Conservation (phyloP, 2,329 filamentous ascomycete genomes). For the Coniella vitis region DNA sequence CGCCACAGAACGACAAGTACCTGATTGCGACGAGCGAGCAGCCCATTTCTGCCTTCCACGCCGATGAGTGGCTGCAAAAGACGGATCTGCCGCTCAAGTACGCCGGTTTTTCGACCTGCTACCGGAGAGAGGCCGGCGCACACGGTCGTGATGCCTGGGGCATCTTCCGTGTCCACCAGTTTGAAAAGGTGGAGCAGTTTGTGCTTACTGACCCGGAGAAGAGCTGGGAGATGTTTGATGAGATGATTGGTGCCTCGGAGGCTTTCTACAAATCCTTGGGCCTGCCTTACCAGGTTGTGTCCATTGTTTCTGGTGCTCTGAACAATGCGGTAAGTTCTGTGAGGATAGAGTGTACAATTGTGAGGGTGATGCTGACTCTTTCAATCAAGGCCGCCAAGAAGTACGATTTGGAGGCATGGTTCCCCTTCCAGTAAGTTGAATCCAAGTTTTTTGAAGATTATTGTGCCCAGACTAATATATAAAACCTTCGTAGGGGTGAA, state of each 20-base stretch:
- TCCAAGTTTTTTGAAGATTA: not conserved
- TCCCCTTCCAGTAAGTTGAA: conserved; percentile 62
- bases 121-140: conserved; percentile 88
- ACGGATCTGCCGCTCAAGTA: conserved; percentile 87
- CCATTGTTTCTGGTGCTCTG: conserved; percentile 91
- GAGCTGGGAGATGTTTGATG: conserved; percentile 87
- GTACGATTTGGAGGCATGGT: conserved; percentile 93
- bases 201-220: conserved; percentile 33
- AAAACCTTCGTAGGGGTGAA: conserved; percentile 49
- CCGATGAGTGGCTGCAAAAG: conserved; percentile 84
- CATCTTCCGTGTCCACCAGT: conserved; percentile 96
- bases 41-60: conserved; percentile 86
- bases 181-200: conserved; percentile 49
- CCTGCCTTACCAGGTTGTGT: conserved; percentile 84
- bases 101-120: conserved; percentile 90
- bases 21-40: conserved; percentile 81
- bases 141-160: conserved; percentile 82
- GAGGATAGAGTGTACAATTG: not conserved
- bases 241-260: conserved; percentile 86
- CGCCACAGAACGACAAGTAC: conserved; percentile 72
- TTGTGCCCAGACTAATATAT: not conserved
- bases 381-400: conserved; percentile 61
- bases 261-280: conserved; percentile 90
- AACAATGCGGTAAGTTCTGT: conserved; percentile 57
- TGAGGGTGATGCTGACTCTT: conserved; percentile 29